Conservation (phyloP, 1,284 basidiomycete genomes). For the Tilletia caries region DNA sequence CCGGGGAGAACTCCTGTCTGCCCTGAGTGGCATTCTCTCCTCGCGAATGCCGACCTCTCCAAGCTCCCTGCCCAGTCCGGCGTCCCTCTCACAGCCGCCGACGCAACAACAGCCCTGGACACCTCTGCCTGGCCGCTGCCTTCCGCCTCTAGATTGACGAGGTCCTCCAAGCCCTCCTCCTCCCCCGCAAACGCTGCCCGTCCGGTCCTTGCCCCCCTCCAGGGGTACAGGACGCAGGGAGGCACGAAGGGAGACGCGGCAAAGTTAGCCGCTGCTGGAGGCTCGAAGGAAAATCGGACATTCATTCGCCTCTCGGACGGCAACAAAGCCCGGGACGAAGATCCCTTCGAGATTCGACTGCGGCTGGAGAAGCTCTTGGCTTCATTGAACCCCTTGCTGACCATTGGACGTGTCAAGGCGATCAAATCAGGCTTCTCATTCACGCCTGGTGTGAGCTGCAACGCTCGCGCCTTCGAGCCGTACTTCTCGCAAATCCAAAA, state of each 20-base stretch:
- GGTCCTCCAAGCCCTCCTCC: too few relatives aligned
- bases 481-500: neutral
- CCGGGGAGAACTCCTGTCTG: neutral
- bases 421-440: neutral
- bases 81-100: neutral
- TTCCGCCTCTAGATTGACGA: neutral
- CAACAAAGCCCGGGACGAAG: neutral
- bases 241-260: constrained; percentile 2
- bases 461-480: neutral
- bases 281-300: neutral
- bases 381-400: neutral
- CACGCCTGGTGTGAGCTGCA: neutral
- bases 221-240: neutral
- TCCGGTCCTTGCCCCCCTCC: neutral
- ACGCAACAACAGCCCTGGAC: neutral
- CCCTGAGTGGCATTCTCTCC: neutral
- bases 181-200: neutral
- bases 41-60: neutral
- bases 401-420: neutral
- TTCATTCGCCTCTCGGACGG: neutral
- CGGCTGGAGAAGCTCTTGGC: neutral
- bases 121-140: neutral
- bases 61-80: neutral
- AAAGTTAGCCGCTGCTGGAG: neutral
- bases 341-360: neutral